Base-by-base conservation (phyloP, 306 rosid genomes). In the Prunus dulcis region DNA sequence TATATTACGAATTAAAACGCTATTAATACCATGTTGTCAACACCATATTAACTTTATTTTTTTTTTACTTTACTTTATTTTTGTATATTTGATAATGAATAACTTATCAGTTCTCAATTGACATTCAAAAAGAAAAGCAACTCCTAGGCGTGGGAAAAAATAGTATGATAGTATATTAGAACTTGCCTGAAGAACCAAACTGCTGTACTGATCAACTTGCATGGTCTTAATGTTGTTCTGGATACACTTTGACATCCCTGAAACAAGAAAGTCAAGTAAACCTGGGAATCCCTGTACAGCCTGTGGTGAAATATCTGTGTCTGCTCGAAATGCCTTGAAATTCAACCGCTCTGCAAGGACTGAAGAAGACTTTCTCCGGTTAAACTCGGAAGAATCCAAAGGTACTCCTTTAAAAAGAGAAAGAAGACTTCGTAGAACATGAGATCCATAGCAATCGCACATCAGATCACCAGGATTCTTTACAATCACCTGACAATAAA, bases 121-220 rank as follows among this genome's bases (percentile, higher is more conserved):
- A 52, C 27, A 69, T 13, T 2, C 22, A 19, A 80, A 51, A 68
- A 22, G 11, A 71, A 64, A 12, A 49, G 19, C 27, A 66, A 71
- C 63, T 50, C 22, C 19, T 34, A 17, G 6, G 58, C 13, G 25
- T 18, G 63, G 27, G 3, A 69, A 19, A 20, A 70, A 41, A 27
- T 23, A 73, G 47, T 14, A 69, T 46, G 23, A 23, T 65, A 41
- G 56, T 2, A 73, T n/a, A 72, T 12, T 32, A 46, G 64, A 78
- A 50, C 91, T 64, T 82, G 80, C 98, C 96, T 94, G 98, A 47
- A 94, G 83, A 86, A 92, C 98, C 82, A 92, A 82, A 82, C 98
- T 92, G 87, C 98, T 69, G 75, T 74, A 94, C 79, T 85, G 95
- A 86, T 94, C 96, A 80, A 89, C 82, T 85, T 81, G 91, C 72